A percentile compares a stretch with the other conserved stretches of the same genome.
phyloP scores from a whole-genome alignment of 2,329 filamentous ascomycete species.

The Cladosporium sp. region DNA sequence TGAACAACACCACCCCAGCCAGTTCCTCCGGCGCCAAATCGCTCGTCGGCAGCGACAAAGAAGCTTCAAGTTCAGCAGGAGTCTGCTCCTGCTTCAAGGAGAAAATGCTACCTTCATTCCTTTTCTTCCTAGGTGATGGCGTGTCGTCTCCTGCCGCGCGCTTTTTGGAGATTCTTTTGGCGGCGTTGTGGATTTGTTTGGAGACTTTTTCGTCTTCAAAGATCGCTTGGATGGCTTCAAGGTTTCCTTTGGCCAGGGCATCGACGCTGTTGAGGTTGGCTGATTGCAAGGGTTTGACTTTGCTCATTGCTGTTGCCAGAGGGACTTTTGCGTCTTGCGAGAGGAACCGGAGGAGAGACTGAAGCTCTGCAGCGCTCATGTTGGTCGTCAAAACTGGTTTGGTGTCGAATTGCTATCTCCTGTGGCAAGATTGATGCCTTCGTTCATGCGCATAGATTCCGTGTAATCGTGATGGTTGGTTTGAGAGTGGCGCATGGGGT shows the following conservation, averaged over 20 bases:
- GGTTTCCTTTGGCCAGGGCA: conserved; percentile 46
- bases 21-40: conserved; percentile 58
- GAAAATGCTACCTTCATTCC: conserved; percentile 25
- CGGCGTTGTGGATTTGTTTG: conserved; percentile 54
- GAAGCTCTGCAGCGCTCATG: conserved; percentile 24
- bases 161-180: conserved; percentile 55
- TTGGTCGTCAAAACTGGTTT: background rate
- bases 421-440: too few species aligned
- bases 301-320: conserved; percentile 51
- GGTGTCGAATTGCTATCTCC: too few species aligned
- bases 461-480: too few species aligned
- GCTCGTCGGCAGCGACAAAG: conserved; percentile 55
- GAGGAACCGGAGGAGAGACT: conserved; percentile 52
- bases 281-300: conserved; percentile 51
- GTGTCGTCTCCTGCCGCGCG: conserved; percentile 39
- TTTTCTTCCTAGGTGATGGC: conserved; percentile 33
- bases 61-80: conserved; percentile 59
- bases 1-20: conserved; percentile 55
- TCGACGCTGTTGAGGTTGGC: conserved; percentile 44
- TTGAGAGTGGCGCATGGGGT: too few species aligned
- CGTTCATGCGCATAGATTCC: too few species aligned
- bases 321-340: conserved; percentile 56
- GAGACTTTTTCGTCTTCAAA: conserved; percentile 51
- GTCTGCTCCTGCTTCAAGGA: conserved; percentile 25
- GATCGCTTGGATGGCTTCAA: conserved; percentile 39